phyloP scores from a whole-genome alignment of 2,329 filamentous ascomycete genomes.

The Didymella glomerata region DNA sequence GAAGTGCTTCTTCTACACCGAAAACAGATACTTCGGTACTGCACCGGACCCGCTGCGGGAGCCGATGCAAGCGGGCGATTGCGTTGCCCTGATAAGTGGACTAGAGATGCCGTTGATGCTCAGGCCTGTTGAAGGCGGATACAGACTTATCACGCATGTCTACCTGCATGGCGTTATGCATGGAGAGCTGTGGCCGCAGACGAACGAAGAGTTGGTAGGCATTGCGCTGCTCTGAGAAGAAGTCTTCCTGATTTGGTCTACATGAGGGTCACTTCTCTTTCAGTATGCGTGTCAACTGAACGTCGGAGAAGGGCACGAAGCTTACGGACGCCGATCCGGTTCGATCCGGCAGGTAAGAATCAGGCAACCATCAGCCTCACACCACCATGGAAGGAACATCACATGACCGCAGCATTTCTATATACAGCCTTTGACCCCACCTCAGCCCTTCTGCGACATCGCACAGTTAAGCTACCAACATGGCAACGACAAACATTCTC shows the following conservation, averaged over 20 bases:
- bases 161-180: neutral
- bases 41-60: neutral
- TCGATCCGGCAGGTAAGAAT: neutral
- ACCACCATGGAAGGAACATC: neutral
- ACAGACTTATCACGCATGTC: neutral
- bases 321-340: neutral
- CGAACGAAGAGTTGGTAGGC: neutral
- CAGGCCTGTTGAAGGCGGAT: neutral
- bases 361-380: neutral
- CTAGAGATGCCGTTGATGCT: neutral
- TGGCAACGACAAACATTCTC: slow-evolving; percentile 13
- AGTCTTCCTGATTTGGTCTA: neutral
- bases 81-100: neutral
- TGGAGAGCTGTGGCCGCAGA: neutral
- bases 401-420: neutral
- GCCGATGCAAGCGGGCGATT: neutral
- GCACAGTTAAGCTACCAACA: neutral
- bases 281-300: neutral
- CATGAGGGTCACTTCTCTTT: neutral
- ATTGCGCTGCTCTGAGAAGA: neutral
- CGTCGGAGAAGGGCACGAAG: neutral
- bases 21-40: neutral
- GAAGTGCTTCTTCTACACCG: neutral
- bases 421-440: neutral
- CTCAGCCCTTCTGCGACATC: neutral